A percentile compares a stretch with the other conserved stretches of the same genome.
Conservation (phyloP, 768 basidiomycete genomes). For the Lenzites betulinus region DNA sequence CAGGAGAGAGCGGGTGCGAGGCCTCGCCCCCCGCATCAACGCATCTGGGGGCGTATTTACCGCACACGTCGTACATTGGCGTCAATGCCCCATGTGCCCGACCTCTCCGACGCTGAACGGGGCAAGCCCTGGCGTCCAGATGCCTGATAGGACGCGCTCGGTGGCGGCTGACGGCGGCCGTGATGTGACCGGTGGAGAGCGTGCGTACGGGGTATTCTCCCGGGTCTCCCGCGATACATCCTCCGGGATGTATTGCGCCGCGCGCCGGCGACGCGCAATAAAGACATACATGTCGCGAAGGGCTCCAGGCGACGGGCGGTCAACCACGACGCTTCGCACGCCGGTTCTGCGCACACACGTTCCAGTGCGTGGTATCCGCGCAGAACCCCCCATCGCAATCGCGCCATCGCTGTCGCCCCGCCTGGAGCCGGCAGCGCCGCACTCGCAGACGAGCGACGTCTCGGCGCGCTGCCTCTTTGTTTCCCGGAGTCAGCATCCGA, state of each 20-base stretch:
- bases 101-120: not conserved
- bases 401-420: not conserved
- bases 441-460: not conserved
- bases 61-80: not conserved
- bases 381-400: not conserved
- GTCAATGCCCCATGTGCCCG: not conserved
- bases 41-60: not conserved
- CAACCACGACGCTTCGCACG: conserved; percentile 16
- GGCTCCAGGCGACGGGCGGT: conserved; percentile 1
- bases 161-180: not conserved
- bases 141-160: conserved; percentile 2
- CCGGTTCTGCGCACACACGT: conserved; percentile 1
- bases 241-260: conserved; percentile 12
- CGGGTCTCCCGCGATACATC: conserved; percentile 18
- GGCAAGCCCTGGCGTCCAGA: not conserved
- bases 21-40: not conserved
- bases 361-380: not conserved
- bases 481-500: not conserved
- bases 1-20: not conserved
- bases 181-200: conserved; percentile 8
- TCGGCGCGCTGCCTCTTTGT: not conserved
- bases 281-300: conserved; percentile 20
- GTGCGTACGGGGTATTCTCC: not conserved
- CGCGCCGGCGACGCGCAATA: conserved; percentile 17
- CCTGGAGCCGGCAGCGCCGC: conserved; percentile 4